Conservation (phyloP, 2,329 filamentous ascomycete genomes). For the Zalaria sp. region DNA sequence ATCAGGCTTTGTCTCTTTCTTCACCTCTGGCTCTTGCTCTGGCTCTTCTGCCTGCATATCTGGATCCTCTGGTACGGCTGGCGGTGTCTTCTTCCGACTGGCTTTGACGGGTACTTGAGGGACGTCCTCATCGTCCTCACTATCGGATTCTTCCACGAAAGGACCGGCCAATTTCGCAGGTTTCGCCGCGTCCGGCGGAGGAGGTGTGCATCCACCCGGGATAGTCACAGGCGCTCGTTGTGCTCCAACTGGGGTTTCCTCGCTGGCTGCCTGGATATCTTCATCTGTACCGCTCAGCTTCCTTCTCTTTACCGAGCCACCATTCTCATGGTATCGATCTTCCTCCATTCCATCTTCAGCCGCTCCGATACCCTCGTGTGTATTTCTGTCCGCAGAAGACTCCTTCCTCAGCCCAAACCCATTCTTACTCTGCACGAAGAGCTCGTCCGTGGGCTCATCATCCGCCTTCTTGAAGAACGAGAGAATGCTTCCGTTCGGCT, state of each 20-base stretch:
- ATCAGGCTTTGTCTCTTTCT: not conserved
- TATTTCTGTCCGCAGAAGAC: not conserved
- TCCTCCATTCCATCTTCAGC: constrained; percentile 13
- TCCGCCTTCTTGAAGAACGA: constrained; percentile 41
- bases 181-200: constrained; percentile 6
- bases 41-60: not conserved
- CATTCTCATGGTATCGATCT: constrained; percentile 29
- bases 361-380: constrained; percentile 8
- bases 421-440: constrained; percentile 18
- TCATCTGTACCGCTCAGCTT: constrained; percentile 13
- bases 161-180: constrained; percentile 33
- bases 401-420: not conserved
- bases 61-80: constrained; percentile 1
- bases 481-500: constrained; percentile 37
- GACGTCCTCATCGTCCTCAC: constrained; percentile 30
- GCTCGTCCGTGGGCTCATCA: constrained; percentile 14
- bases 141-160: constrained; percentile 59
- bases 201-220: constrained; percentile 15
- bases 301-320: constrained; percentile 26
- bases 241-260: constrained; percentile 11
- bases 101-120: constrained; percentile 5
- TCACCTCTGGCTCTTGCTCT: not conserved
- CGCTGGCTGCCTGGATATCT: constrained; percentile 16
- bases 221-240: constrained; percentile 20
- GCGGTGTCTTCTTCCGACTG: not conserved